Conservation (phyloP, 2,329 filamentous ascomycete genomes). For the Pseudocercospora musae region DNA sequence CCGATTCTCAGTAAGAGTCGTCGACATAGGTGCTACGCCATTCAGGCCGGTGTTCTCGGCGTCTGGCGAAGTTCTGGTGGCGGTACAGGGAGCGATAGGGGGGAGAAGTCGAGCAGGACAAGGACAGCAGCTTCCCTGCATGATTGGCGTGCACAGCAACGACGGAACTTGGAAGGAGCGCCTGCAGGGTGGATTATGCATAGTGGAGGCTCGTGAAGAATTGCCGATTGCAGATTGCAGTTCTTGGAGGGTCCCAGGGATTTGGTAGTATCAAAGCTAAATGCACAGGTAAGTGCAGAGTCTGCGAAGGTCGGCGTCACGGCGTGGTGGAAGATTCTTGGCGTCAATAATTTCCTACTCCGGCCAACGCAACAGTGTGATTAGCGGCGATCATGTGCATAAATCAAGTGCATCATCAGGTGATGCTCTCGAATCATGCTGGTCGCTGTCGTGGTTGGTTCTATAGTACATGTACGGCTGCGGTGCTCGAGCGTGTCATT, state of each 20-base stretch:
- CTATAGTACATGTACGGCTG: no score
- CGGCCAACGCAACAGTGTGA: neutral
- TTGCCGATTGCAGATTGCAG: neutral
- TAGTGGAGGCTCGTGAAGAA: neutral
- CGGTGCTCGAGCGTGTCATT: neutral
- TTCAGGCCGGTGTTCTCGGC: neutral
- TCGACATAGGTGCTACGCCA: neutral
- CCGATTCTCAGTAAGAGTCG: neutral
- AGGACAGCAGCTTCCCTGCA: neutral
- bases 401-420: neutral
- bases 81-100: neutral
- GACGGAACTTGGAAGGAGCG: neutral
- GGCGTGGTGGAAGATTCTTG: no score
- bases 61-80: neutral
- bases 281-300: neutral
- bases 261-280: conserved; percentile 1
- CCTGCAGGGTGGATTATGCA: neutral
- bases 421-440: neutral
- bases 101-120: neutral
- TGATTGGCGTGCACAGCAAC: neutral
- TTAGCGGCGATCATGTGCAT: conserved; percentile 1
- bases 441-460: neutral
- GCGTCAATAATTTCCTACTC: conserved; percentile 1
- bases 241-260: no score
- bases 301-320: neutral